Base-by-base conservation (phyloP, 768 basidiomycete species). In the Trametes gibbosa region DNA sequence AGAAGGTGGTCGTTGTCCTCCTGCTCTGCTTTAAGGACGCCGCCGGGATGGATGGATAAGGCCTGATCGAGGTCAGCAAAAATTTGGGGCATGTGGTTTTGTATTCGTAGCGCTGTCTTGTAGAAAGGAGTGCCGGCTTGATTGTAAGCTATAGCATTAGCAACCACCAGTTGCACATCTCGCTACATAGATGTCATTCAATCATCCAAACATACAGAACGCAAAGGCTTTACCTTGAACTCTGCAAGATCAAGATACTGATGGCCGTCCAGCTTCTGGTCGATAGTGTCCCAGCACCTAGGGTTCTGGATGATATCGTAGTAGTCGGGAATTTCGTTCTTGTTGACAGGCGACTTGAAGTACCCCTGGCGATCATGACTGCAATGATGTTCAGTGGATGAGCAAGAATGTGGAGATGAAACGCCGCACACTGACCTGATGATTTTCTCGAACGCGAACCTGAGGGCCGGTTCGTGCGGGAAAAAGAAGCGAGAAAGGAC, bases 101-200 rank as follows among this genome's bases (percentile, higher is more conserved):
- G 81, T 60, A 97, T 84, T 40, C 83, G 76, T 16, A 78, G 71
- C 0, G 96, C 95, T 5, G 81, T 74, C 66, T 84, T 87, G 74
- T 91, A 83, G 68, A 86, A 86, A 0, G 79, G 63, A 0, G 89
- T 85, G n/a, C 85, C 87, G 0, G 82, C 74, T 62, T 84, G 83
- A 71, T 99, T 98, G 73, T 98, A 99, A 7, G 83, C 70, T 43
- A 91, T 81, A 1, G 95, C 95, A 65, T 98, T 99, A 56, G 84
- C 77, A 25, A 92, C 72, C 16, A 98, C 92, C 16, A 98, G 82
- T 34, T 82, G 73, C n/a, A 95, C 75, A 68, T 99, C 96, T 50
- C 82, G 77, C 92, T 94, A 53, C 5, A 35, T 4, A 2, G 3
- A 40, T 14, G 19, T 51, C 4, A 43, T 16, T 62, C 25, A 32